phyloP scores from a whole-genome alignment of 2,329 filamentous ascomycete genomes.

The Diaporthe capsici region DNA sequence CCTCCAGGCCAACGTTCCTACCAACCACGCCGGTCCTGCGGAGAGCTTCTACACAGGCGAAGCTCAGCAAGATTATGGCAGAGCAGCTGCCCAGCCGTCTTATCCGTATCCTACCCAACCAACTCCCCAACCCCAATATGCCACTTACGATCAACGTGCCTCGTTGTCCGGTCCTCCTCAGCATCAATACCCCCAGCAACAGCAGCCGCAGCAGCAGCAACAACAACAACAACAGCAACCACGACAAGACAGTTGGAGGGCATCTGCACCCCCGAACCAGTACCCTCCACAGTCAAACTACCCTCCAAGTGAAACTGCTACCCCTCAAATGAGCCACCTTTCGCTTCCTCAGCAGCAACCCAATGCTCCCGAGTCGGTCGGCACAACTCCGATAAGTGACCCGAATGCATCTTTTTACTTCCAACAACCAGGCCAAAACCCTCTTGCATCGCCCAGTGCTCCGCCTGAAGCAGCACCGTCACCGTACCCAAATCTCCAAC shows the following conservation, averaged over 20 bases:
- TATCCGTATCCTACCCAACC: slow-evolving; percentile 66
- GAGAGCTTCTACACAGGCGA: slow-evolving; percentile 89
- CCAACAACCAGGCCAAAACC: slow-evolving; percentile 55
- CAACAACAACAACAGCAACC: slow-evolving; percentile 59
- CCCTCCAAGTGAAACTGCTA: slow-evolving; percentile 50
- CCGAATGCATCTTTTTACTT: slow-evolving; percentile 73
- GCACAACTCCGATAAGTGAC: slow-evolving; percentile 59
- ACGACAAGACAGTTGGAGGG: slow-evolving; percentile 66
- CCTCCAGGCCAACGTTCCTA: slow-evolving; percentile 69
- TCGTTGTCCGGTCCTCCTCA: slow-evolving; percentile 57
- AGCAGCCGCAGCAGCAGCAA: slow-evolving; percentile 60
- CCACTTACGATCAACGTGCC: slow-evolving; percentile 58
- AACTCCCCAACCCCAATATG: slow-evolving; percentile 59
- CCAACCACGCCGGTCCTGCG: slow-evolving; percentile 63
- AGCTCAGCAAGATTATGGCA: slow-evolving; percentile 61
- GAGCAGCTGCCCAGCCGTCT: slow-evolving; percentile 65
- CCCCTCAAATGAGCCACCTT: slow-evolving; percentile 49
- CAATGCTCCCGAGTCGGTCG: slow-evolving; percentile 51
- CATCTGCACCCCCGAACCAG: slow-evolving; percentile 54
- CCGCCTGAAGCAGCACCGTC: slow-evolving; percentile 61
- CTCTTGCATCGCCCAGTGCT: slow-evolving; percentile 54
- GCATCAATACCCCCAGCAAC: slow-evolving; percentile 61
- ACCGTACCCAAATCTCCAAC: slow-evolving; percentile 66
- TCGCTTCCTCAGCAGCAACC: slow-evolving; percentile 51
- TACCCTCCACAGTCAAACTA: slow-evolving; percentile 54